These are phyloP conservation scores for Penicillium rolfsii DNA, from an alignment of 2,329 filamentous ascomycete species.

Conservation along the genomic window DNA sequence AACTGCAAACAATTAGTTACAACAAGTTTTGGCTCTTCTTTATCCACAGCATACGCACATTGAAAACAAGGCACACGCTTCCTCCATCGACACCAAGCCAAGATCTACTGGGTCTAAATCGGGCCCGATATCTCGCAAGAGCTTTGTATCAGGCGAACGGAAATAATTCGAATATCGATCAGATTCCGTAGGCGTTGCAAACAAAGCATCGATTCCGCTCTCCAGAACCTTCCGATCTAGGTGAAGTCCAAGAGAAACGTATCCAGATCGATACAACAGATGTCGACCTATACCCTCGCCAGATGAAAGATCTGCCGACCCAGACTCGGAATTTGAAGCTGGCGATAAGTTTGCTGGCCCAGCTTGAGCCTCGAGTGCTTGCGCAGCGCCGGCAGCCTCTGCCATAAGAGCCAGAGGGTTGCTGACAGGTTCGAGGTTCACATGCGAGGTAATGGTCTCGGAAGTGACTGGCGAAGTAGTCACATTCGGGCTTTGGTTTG, in stretches of 20 bases:
- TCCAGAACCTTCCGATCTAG: slow-evolving; percentile 26
- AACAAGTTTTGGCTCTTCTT: background rate
- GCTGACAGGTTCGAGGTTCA: slow-evolving; percentile 27
- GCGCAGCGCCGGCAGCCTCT: slow-evolving; percentile 31
- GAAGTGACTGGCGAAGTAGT: background rate
- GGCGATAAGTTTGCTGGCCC: background rate
- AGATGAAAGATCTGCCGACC: background rate
- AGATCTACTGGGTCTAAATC: slow-evolving; percentile 37
- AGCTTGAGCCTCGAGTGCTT: slow-evolving; percentile 14
- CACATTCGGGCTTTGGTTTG: background rate
- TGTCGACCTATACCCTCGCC: slow-evolving; percentile 11
- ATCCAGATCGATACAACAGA: slow-evolving; percentile 25
- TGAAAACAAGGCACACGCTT: slow-evolving; percentile 32
- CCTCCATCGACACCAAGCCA: slow-evolving; percentile 35
- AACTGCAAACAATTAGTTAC: slow-evolving; percentile 20
- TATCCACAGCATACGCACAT: slow-evolving; percentile 22
- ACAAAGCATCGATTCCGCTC: slow-evolving; percentile 26
- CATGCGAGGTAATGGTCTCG: slow-evolving; percentile 5
- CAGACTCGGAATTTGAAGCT: background rate
- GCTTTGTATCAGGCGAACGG: slow-evolving; percentile 9
- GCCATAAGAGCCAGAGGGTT: slow-evolving; percentile 36
- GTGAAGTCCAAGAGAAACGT: slow-evolving; percentile 32
- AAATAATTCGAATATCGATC: slow-evolving; percentile 32
- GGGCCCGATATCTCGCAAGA: slow-evolving; percentile 30
- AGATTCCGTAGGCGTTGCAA: slow-evolving; percentile 6